Percentiles rank a stretch among this genome's conserved stretches.
Conservation (phyloP, 192 early-diverging fungal species). For the Lobosporangium transversale region DNA sequence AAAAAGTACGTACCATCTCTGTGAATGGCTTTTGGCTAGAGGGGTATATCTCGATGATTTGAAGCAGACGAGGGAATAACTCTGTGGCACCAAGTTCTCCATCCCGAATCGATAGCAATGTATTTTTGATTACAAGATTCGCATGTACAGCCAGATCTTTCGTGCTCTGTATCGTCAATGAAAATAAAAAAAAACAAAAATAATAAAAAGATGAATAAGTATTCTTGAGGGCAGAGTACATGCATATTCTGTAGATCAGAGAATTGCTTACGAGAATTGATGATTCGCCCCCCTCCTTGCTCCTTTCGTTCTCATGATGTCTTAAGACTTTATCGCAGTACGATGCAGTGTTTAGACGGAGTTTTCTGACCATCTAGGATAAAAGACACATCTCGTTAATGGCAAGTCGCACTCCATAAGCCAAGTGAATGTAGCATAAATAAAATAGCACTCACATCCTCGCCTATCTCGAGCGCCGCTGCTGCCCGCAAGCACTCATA, state of each 20-base stretch:
- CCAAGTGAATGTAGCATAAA: too few species aligned
- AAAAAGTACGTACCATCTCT: constrained; percentile 29
- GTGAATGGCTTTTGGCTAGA: constrained; percentile 46
- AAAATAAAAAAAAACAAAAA: neutral
- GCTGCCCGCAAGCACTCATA: constrained; percentile 23
- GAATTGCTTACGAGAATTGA: constrained; percentile 11
- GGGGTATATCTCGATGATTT: constrained; percentile 68
- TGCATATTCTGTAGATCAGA: too few species aligned
- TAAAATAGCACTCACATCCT: constrained; percentile 8
- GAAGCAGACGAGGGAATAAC: constrained; percentile 74
- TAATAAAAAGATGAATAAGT: neutral
- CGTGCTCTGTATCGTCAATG: neutral
- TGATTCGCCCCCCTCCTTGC: neutral
- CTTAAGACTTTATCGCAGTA: constrained; percentile 66
- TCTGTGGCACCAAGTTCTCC: constrained; percentile 67
- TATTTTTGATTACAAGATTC: constrained; percentile 53
- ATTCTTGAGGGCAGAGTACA: neutral
- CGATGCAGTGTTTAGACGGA: constrained; percentile 51
- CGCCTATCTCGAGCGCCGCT: neutral
- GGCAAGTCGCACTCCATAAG: too few species aligned
- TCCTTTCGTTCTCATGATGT: constrained; percentile 29
- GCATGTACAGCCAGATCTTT: constrained; percentile 32
- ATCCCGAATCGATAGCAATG: constrained; percentile 64
- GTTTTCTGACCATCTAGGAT: constrained; percentile 36
- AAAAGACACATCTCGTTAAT: too few species aligned